Base-by-base conservation (phyloP, 805 yeast genomes). In the Saccharomycopsis sp. region DNA sequence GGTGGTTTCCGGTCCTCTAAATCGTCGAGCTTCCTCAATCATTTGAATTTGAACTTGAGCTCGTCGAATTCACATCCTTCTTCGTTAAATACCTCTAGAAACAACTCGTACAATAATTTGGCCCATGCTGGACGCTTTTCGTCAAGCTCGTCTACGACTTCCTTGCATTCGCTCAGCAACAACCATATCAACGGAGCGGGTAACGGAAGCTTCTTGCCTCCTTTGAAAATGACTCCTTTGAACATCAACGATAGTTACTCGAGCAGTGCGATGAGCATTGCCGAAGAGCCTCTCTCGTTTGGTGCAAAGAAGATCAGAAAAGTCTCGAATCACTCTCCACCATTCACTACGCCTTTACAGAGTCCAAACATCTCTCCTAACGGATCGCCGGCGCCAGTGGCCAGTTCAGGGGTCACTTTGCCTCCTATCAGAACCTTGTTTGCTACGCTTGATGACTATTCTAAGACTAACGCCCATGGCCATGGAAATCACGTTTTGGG, bases 21-120 rank as follows among this genome's bases (percentile, higher is more conserved):
- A 37, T 53, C 57, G n/a, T 34, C 53, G 9, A 55, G 53, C 12
- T 50, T 29, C 29, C 29, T 55, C 2, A 54, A 55, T 24, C 52
- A 40, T 34, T 34, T 29, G 8, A 51, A 51, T 24, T 50, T 24
- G 34, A 51, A 51, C 29, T 51, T 24, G 21, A 44, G 16, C 16
- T 44, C 52, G 15, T 41, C 60, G 63, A 76, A 79, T 44, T 70
- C 67, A 12, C 61, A 60, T 65, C 75, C 79, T 77, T 79, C 75
- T 57, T 73, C 74, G 57, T 71, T 66, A 57, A 64, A 64, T 58
- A 75, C 71, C 59, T 79, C 67, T 61, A 73, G 75, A 58, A 76
- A 75, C 64, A 76, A 67, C 52, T 54, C 58, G 4, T 54, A 48
- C n/a, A 48, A 55, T 3, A 60, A 60, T 37, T 52, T 58, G 29